Evolutionary conservation across 1,284 basidiomycete genomes (phyloP).

Genomic region (Leucoagaricus sp.): DNA sequence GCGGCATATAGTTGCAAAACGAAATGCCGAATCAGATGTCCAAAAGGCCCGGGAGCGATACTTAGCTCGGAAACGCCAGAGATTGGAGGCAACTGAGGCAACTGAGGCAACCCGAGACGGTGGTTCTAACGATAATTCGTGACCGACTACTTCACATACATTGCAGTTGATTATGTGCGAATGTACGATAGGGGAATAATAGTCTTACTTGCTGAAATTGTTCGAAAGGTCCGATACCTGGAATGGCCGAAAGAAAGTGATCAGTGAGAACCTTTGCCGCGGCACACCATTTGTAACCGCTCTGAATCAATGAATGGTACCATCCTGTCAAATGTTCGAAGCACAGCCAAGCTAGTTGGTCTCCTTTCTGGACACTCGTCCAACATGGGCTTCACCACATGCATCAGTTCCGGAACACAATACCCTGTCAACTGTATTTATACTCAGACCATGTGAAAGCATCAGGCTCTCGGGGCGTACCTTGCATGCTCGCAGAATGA

Average conservation of each 20-base stretch:
- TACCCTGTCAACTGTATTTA: constrained; percentile 50
- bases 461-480: constrained; percentile 32
- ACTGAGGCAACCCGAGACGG: constrained; percentile 19
- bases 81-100: constrained; percentile 53
- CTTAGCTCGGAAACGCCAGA: constrained; percentile 77
- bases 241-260: constrained; percentile 8
- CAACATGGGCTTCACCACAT: constrained; percentile 59
- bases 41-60: constrained; percentile 77
- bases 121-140: neutral
- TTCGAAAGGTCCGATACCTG: constrained; percentile 17
- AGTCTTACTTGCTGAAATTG: too few relatives aligned
- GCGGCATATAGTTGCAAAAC: constrained; percentile 56
- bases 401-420: constrained; percentile 55
- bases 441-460: neutral
- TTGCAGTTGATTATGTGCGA: constrained; percentile 5
- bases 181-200: constrained; percentile 7
- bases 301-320: constrained; percentile 37
- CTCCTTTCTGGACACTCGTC: constrained; percentile 48
- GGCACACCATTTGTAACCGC: constrained; percentile 30
- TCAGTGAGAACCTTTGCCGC: constrained; percentile 20
- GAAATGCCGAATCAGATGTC: constrained; percentile 74
- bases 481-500: constrained; percentile 64
- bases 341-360: constrained; percentile 48
- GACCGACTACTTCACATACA: neutral
- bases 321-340: constrained; percentile 52